Evolutionary conservation across 768 basidiomycete genomes (phyloP).

Genomic region (Cyathus striatus): DNA sequence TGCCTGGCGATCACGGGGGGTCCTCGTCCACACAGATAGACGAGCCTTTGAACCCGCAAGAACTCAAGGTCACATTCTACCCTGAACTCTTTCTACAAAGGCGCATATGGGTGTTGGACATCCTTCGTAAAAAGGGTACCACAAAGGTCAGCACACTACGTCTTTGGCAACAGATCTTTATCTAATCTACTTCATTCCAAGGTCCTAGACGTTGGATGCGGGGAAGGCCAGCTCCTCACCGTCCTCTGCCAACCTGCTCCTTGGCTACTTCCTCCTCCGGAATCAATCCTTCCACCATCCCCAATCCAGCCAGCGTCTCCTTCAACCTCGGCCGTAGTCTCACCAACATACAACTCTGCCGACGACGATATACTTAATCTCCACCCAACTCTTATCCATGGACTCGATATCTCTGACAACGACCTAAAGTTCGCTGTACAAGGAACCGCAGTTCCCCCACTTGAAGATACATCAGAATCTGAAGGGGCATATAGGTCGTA

Average conservation of each 20-base stretch:
- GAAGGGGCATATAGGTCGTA: conserved; percentile 11
- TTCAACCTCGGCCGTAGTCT: conserved; percentile 11
- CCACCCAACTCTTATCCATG: conserved; percentile 51
- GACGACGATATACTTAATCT: conserved; percentile 52
- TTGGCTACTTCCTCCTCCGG: conserved; percentile 48
- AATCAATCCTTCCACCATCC: conserved; percentile 23
- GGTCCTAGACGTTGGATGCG: conserved; percentile 84
- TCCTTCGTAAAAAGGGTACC: conserved; percentile 52
- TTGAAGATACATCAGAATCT: conserved; percentile 15
- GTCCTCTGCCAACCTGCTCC: conserved; percentile 73
- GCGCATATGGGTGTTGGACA: conserved; percentile 65
- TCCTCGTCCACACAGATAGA: too few species aligned
- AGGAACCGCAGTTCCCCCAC: conserved; percentile 36
- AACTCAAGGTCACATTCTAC: conserved; percentile 54
- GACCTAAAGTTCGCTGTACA: conserved; percentile 54
- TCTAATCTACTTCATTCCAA: conserved; percentile 16
- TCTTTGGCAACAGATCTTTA: conserved; percentile 3
- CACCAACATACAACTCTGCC: conserved; percentile 21
- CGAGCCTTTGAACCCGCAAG: conserved; percentile 1
- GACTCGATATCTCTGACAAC: conserved; percentile 57
- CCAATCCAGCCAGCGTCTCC: conserved; percentile 15
- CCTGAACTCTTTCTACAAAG: conserved; percentile 67
- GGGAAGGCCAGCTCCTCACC: conserved; percentile 69
- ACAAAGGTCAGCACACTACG: conserved; percentile 28
- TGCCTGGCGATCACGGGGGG: too few species aligned